Conservation (phyloP, 2,329 filamentous ascomycete species). For the Stemphylium vesicarium region DNA sequence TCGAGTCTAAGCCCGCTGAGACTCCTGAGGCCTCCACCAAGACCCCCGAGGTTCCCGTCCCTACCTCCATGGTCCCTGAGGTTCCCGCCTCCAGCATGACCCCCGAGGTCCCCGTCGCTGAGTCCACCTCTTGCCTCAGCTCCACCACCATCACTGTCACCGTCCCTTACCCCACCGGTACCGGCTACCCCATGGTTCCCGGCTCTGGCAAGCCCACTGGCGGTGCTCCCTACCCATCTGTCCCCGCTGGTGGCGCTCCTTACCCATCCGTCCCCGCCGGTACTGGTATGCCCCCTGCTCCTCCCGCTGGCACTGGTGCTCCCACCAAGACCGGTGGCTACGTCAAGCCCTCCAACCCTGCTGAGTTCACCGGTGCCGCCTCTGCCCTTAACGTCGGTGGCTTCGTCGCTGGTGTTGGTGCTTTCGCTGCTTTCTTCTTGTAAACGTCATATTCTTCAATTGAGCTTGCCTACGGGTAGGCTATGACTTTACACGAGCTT, state of each 20-base stretch:
- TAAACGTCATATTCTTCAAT: conserved; percentile 48
- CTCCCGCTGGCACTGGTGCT: conserved; percentile 36
- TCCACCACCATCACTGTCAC: conserved; percentile 54
- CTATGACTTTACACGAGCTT: conserved; percentile 51
- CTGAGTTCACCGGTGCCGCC: conserved; percentile 49
- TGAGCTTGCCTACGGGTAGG: conserved; percentile 38
- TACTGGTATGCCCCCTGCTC: conserved; percentile 10
- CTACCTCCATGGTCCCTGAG: conserved; percentile 9
- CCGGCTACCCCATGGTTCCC: conserved; percentile 25
- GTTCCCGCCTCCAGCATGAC: conserved; percentile 5
- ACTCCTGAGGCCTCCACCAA: conserved; percentile 2
- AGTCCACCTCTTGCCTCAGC: conserved; percentile 44
- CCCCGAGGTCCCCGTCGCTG: conserved; percentile 17
- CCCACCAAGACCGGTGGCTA: conserved; percentile 41
- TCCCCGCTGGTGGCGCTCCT: conserved; percentile 9
- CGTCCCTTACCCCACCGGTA: conserved; percentile 48
- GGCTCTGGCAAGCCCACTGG: conserved; percentile 5
- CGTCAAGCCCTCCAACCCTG: conserved; percentile 38
- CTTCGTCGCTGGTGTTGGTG: conserved; percentile 51
- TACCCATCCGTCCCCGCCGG: conserved; percentile 23
- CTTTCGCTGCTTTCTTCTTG: conserved; percentile 52
- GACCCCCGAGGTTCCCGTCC: conserved; percentile 11
- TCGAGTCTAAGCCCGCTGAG: background rate
- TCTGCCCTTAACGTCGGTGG: conserved; percentile 44
- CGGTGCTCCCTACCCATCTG: conserved; percentile 21